Conservation (phyloP, 495 filamentous ascomycete species). For the Glarea lozoyensis region DNA sequence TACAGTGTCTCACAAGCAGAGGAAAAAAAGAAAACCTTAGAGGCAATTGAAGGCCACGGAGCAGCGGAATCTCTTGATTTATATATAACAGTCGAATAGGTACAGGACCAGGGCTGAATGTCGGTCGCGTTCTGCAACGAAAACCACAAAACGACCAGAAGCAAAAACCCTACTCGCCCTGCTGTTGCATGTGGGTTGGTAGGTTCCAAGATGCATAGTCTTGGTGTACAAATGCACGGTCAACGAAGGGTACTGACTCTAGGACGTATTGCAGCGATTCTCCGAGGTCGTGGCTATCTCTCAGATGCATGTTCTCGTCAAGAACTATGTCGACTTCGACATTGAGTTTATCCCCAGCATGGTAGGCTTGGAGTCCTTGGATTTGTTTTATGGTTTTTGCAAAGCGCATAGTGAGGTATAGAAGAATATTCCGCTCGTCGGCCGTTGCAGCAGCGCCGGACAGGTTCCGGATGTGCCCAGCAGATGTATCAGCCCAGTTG, state of each 20-base stretch:
- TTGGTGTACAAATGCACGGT: slow-evolving; percentile 64
- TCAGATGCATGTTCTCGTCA: slow-evolving; percentile 65
- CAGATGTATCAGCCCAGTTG: slow-evolving; percentile 72
- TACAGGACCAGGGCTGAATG: too few species aligned
- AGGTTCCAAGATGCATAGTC: slow-evolving; percentile 79
- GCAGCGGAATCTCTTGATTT: too few species aligned
- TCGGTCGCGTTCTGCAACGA: too few species aligned
- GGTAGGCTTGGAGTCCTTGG: slow-evolving; percentile 81
- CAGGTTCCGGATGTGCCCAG: slow-evolving; percentile 73
- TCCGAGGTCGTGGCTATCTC: slow-evolving; percentile 82
- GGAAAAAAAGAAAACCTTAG: too few species aligned
- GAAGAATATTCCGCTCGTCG: slow-evolving; percentile 72
- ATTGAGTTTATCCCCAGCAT: slow-evolving; percentile 81
- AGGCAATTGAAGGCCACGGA: too few species aligned
- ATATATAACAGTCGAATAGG: too few species aligned
- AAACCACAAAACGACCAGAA: too few species aligned
- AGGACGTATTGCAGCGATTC: slow-evolving; percentile 87
- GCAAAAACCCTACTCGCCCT: slow-evolving; percentile 28
- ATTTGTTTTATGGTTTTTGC: slow-evolving; percentile 83
- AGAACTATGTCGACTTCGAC: slow-evolving; percentile 75
- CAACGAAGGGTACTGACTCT: slow-evolving; percentile 73
- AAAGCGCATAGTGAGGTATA: slow-evolving; percentile 93
- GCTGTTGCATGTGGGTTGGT: slow-evolving; percentile 78
- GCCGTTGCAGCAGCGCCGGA: slow-evolving; percentile 73
- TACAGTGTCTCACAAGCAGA: too few species aligned